These are phyloP conservation scores for Lachancea nothofagi DNA, from an alignment of 805 yeast species.

Conservation along the genomic window DNA sequence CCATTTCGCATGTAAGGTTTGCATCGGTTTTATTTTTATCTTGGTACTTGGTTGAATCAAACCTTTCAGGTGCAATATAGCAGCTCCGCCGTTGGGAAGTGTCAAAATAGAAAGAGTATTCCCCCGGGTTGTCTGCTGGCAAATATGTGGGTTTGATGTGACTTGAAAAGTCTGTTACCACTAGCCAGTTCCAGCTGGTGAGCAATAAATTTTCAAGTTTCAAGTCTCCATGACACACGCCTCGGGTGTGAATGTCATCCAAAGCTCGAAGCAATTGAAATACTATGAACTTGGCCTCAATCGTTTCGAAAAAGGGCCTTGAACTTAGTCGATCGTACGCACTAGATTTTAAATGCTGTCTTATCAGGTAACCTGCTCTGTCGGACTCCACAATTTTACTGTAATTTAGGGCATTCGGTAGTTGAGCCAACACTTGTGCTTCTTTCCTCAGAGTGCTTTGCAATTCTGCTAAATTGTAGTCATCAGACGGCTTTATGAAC, in stretches of 20 bases:
- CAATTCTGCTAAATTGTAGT: constrained; percentile 19
- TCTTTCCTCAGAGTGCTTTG: constrained; percentile 35
- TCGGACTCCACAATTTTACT: constrained; percentile 75
- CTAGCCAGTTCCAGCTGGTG: constrained; percentile 84
- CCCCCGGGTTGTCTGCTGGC: constrained; percentile 92
- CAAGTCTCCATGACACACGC: constrained; percentile 81
- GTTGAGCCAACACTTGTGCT: constrained; percentile 37
- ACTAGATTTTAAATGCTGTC: constrained; percentile 75
- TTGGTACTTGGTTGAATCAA: constrained; percentile 33
- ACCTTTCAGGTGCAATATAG: constrained; percentile 92
- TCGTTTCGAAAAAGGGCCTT: constrained; percentile 75
- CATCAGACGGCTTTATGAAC: constrained; percentile 61
- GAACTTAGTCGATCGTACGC: constrained; percentile 83
- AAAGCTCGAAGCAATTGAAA: constrained; percentile 71
- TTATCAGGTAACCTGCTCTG: constrained; percentile 82
- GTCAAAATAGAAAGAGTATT: constrained; percentile 87
- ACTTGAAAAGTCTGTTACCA: constrained; percentile 76
- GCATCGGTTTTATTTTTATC: constrained; percentile 12
- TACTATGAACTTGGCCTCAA: constrained; percentile 79
- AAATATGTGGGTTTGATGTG: constrained; percentile 70
- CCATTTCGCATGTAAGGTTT: constrained; percentile 59
- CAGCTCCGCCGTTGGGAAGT: constrained; percentile 82
- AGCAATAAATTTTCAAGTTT: constrained; percentile 85
- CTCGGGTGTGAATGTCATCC: constrained; percentile 54
- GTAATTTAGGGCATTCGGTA: constrained; percentile 67